Evolutionary conservation across 2,329 filamentous ascomycete species (phyloP), one percentile per base, ranked within the genome.

Genomic region (Sclerotiophoma versabilis): DNA sequence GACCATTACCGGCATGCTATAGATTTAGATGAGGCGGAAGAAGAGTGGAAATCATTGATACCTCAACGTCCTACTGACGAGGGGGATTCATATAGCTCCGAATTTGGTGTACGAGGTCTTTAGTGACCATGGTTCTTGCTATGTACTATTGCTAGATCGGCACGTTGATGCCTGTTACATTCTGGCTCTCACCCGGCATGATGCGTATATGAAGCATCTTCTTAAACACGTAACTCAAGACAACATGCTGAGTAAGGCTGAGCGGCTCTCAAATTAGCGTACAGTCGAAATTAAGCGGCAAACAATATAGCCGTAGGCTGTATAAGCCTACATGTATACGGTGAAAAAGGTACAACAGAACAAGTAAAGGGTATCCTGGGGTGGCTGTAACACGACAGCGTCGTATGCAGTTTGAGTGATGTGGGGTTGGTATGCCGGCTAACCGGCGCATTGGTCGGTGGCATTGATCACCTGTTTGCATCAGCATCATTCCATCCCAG

Each of bases 381-480:
- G 39, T n/a, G 12, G n/a, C 19, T 20, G 27, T 33, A 22, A 14
- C 33, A 23, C 33, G 27, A 32, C 39, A 19, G n/a, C 14, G 3
- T 22, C 39, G 45, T n/a, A 17, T 36, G 29, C 39, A 30, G n/a
- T 49, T 9, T 17, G 17, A 39, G 22, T 29, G 27, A 30, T 36
- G 29, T 22, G 32, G n/a, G n/a, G 4, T 32, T 36, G 27, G 22
- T 27, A 12, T 19, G 32, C 45, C 44, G 44, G 38, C 26, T 49
- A 54, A 20, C 15, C 50, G 44, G 50, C 32, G 37, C 33, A 17
- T 29, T 3, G 23, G 15, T 32, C 27, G 30, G 30, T 42, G 19
- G 39, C 46, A 38, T 51, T 30, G 42, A 51, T 56, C 53, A 56
- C 20, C 53, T 56, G 47, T 47, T 22, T 48, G 37, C 36, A 37